phyloP scores from a whole-genome alignment of 2,329 filamentous ascomycete genomes.

The Penicillium crustosum region DNA sequence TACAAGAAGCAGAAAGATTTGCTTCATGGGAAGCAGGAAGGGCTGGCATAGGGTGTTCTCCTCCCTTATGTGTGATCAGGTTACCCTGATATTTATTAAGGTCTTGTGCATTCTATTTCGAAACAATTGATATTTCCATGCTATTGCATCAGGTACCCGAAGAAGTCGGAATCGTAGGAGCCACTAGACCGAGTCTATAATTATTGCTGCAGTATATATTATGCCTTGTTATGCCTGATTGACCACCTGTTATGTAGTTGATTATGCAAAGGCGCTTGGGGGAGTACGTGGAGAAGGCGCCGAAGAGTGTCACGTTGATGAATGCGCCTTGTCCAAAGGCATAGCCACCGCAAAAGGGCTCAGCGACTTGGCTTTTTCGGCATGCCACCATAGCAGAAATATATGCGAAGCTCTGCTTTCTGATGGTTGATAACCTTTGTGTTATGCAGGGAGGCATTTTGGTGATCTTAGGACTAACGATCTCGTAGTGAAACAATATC shows the following conservation, averaged over 20 bases:
- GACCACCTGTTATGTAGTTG: background rate
- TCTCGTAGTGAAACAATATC: background rate
- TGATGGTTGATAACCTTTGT: background rate
- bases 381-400: background rate
- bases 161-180: background rate
- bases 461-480: background rate
- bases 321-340: background rate
- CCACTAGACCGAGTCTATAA: background rate
- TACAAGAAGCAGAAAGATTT: conserved; percentile 10
- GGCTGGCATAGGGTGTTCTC: background rate
- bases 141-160: background rate
- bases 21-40: conserved; percentile 12
- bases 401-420: background rate
- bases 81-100: background rate
- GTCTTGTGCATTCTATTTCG: background rate
- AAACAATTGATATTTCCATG: background rate
- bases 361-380: background rate
- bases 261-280: background rate
- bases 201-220: background rate
- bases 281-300: background rate
- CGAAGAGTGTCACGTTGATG: background rate
- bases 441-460: background rate
- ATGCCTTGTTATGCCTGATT: background rate
- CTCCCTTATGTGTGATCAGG: background rate
- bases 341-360: background rate